These are phyloP conservation scores for Cucurbita argyrosperma DNA, from an alignment of 306 rosid genomes.

Conservation along the genomic window DNA sequence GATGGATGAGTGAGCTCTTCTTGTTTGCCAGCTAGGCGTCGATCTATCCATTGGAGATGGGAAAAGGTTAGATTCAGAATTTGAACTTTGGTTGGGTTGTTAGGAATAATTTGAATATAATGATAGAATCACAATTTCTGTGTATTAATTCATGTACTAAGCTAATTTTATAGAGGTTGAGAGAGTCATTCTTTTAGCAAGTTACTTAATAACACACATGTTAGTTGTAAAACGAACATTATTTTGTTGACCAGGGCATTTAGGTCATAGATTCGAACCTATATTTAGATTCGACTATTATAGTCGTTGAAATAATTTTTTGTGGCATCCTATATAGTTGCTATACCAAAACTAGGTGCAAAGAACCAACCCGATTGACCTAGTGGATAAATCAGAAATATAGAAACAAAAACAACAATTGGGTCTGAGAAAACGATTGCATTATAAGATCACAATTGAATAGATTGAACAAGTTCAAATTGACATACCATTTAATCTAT, in stretches of 20 bases:
- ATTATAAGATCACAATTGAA: no score
- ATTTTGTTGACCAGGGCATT: background rate
- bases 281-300: background rate
- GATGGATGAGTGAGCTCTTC: background rate
- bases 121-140: background rate
- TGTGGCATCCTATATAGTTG: no score
- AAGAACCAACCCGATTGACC: no score
- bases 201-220: background rate
- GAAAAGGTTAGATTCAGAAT: background rate
- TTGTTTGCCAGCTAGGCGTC: background rate
- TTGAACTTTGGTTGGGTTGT: constrained; percentile 1
- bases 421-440: no score
- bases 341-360: no score
- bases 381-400: no score
- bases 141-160: background rate
- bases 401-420: no score
- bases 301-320: background rate
- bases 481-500: no score
- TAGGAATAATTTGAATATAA: constrained; percentile 1
- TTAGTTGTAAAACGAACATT: background rate
- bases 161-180: constrained; percentile 1
- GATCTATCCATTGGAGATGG: background rate
- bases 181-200: constrained; percentile 1
- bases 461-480: no score
- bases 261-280: background rate